phyloP scores from a whole-genome alignment of 192 early-diverging fungal genomes.

The Cetraspora pellucida region DNA sequence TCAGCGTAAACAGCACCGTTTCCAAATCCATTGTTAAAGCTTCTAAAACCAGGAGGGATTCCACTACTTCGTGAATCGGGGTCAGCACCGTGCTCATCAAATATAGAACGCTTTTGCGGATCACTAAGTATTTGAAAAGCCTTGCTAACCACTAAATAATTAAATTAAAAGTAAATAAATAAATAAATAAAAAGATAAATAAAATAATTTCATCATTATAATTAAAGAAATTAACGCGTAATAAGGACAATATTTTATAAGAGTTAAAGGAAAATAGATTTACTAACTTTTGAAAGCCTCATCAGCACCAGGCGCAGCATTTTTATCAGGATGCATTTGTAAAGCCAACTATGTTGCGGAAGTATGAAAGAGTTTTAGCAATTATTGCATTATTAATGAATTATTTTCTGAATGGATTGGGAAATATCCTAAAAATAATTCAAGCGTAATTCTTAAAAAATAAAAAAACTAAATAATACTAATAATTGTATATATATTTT shows the following conservation, averaged over 20 bases:
- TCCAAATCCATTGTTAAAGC: slow-evolving; percentile 44
- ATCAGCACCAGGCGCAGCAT: slow-evolving; percentile 90
- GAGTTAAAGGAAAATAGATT: background rate
- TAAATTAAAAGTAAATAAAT: background rate
- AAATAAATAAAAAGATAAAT: background rate
- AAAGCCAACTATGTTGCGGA: slow-evolving; percentile 70
- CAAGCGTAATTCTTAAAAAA: background rate
- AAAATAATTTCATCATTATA: background rate
- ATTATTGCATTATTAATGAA: no score
- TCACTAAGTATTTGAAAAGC: slow-evolving; percentile 90
- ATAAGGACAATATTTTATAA: background rate
- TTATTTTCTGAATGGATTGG: no score
- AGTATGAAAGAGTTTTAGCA: slow-evolving; percentile 25
- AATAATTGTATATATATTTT: background rate
- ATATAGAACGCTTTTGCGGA: slow-evolving; percentile 78
- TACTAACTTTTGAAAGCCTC: slow-evolving; percentile 89
- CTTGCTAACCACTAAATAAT: slow-evolving; percentile 76
- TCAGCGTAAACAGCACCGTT: slow-evolving; percentile 50
- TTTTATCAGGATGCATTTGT: slow-evolving; percentile 96
- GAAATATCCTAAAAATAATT: background rate
- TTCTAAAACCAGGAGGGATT: slow-evolving; percentile 38
- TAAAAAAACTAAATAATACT: background rate
- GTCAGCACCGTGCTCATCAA: slow-evolving; percentile 85
- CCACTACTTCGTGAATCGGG: slow-evolving; percentile 47
- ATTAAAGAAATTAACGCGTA: background rate